A percentile compares a stretch with the other conserved stretches of the same genome.
These are phyloP conservation scores for Hanseniaspora pseudoguilliermondii DNA, from an alignment of 805 yeast genomes.

Conservation along the genomic window DNA sequence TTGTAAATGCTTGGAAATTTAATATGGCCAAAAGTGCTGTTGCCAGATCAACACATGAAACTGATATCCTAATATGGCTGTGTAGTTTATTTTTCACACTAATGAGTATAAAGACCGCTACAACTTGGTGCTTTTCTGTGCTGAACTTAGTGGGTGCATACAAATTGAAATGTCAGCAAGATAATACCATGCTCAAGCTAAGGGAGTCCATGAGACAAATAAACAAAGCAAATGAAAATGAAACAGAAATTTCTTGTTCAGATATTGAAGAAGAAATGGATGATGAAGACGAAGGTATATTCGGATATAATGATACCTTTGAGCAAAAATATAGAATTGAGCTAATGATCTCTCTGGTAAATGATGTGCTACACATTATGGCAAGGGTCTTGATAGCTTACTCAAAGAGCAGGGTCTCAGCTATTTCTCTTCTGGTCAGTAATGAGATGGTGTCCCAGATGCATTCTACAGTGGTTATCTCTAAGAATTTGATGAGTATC, in stretches of 20 bases:
- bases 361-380: conserved; percentile 36
- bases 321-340: conserved; percentile 52
- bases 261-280: conserved; percentile 39
- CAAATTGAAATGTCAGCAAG: conserved; percentile 17
- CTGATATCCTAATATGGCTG: not conserved
- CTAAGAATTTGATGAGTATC: conserved; percentile 30
- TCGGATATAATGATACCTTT: conserved; percentile 52
- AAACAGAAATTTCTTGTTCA: not conserved
- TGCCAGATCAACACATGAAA: not conserved
- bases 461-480: conserved; percentile 25
- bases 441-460: conserved; percentile 36
- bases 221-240: conserved; percentile 30
- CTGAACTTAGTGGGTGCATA: conserved; percentile 31
- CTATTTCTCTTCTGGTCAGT: conserved; percentile 26
- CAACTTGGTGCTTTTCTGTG: conserved; percentile 38
- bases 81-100: conserved; percentile 1
- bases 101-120: conserved; percentile 15
- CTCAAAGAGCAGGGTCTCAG: conserved; percentile 34
- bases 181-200: conserved; percentile 54
- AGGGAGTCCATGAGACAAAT: conserved; percentile 58
- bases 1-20: not conserved
- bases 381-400: conserved; percentile 37
- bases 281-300: conserved; percentile 13
- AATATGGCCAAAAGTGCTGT: not conserved
- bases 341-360: conserved; percentile 42